Evolutionary conservation across 129 eudicot genomes (phyloP).

Genomic region (Centrapalus pauciflorus): DNA sequence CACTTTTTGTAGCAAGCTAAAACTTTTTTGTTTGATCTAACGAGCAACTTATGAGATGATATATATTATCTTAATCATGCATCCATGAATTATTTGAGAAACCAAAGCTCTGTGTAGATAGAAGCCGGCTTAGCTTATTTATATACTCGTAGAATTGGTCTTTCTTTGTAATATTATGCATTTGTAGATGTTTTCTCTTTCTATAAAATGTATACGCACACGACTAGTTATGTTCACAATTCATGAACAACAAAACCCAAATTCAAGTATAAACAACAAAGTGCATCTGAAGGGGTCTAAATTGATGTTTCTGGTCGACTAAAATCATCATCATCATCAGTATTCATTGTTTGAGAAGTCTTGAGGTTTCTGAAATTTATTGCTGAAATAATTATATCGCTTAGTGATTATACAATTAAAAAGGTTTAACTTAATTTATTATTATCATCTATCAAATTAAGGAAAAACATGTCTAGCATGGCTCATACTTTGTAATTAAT

Average conservation of each 20-base stretch:
- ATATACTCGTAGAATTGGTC: neutral
- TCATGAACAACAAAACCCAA: neutral
- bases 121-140: too few relatives aligned
- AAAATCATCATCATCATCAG: too few relatives aligned
- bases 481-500: too few relatives aligned
- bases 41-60: neutral
- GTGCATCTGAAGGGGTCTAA: too few relatives aligned
- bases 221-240: neutral
- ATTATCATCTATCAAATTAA: too few relatives aligned
- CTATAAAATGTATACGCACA: neutral
- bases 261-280: neutral
- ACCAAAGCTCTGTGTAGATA: neutral
- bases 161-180: neutral
- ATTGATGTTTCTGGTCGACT: too few relatives aligned
- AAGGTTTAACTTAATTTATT: too few relatives aligned
- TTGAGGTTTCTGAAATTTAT: too few relatives aligned
- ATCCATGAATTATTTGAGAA: neutral
- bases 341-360: too few relatives aligned
- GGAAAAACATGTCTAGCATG: too few relatives aligned
- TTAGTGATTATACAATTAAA: too few relatives aligned
- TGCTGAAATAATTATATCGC: too few relatives aligned
- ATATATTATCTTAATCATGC: neutral
- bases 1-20: neutral
- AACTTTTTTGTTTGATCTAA: neutral
- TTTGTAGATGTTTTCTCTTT: neutral